Conservation (phyloP, 257 asterid genomes). For the Nicotiana sylvestris region DNA sequence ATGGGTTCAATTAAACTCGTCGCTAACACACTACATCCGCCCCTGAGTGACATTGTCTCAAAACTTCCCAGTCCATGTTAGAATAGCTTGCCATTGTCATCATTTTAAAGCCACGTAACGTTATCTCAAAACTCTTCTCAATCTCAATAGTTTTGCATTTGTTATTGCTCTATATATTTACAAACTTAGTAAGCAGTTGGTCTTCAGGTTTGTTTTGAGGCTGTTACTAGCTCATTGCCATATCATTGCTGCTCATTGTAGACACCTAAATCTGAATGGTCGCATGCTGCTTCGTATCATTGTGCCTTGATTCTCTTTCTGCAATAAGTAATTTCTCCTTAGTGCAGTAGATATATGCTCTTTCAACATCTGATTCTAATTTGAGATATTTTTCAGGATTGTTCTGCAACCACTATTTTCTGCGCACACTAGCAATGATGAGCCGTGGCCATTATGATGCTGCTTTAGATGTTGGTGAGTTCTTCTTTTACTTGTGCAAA, state of each 20-base stretch:
- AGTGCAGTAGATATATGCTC: background rate
- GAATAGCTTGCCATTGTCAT: too few species aligned
- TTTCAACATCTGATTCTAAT: background rate
- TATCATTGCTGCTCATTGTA: background rate
- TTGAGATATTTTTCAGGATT: constrained; percentile 36
- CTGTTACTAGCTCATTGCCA: background rate
- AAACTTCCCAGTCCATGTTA: too few species aligned
- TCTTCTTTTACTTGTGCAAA: background rate
- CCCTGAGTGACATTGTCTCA: too few species aligned
- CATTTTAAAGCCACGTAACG: background rate
- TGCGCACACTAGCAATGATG: constrained; percentile 72
- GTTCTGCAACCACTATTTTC: constrained; percentile 91
- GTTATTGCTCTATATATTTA: background rate
- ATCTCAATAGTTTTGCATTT: background rate
- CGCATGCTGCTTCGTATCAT: background rate
- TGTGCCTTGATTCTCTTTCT: background rate
- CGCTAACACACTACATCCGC: too few species aligned
- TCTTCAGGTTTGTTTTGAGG: background rate
- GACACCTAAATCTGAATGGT: background rate
- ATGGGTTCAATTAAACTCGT: too few species aligned
- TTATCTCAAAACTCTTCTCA: background rate
- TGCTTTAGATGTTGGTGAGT: constrained; percentile 47
- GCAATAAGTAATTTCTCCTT: background rate
- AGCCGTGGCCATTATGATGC: constrained; percentile 68
- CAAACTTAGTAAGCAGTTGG: background rate